Evolutionary conservation across 129 eudicot genomes (phyloP).

Genomic region (Oenanthe sinensis): DNA sequence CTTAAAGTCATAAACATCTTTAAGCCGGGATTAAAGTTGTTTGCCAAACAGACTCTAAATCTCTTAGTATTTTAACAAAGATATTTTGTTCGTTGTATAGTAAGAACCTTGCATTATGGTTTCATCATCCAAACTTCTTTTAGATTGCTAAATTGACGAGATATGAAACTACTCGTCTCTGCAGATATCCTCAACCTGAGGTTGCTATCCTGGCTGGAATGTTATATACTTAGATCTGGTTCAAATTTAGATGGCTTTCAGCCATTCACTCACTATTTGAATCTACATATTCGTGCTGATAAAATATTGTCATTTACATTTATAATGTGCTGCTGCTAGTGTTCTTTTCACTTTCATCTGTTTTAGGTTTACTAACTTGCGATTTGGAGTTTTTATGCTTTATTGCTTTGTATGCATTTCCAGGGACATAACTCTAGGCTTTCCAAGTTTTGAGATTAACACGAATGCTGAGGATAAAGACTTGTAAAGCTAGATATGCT

Average conservation of each 20-base stretch:
- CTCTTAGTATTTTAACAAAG: not conserved
- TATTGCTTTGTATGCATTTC: not conserved
- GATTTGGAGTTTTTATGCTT: not conserved
- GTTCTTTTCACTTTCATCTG: not conserved
- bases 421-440: constrained; percentile 33
- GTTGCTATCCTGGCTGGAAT: not conserved
- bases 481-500: not conserved
- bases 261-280: not conserved
- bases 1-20: too few species aligned
- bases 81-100: not conserved
- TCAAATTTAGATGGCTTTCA: not conserved
- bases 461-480: constrained; percentile 27
- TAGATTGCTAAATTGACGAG: not conserved
- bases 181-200: not conserved
- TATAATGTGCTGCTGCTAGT: not conserved
- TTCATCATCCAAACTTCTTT: not conserved
- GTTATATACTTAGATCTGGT: not conserved
- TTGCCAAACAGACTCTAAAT: too few species aligned
- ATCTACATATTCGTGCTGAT: not conserved
- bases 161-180: too few species aligned
- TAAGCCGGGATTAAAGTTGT: too few species aligned
- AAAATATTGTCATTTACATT: not conserved
- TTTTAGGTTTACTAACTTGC: not conserved
- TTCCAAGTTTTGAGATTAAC: constrained; percentile 46
- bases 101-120: not conserved